A percentile compares a stretch with the other conserved stretches of the same genome.
Conservation (phyloP, 345 rosid genomes). For the Arabis hirsuta region DNA sequence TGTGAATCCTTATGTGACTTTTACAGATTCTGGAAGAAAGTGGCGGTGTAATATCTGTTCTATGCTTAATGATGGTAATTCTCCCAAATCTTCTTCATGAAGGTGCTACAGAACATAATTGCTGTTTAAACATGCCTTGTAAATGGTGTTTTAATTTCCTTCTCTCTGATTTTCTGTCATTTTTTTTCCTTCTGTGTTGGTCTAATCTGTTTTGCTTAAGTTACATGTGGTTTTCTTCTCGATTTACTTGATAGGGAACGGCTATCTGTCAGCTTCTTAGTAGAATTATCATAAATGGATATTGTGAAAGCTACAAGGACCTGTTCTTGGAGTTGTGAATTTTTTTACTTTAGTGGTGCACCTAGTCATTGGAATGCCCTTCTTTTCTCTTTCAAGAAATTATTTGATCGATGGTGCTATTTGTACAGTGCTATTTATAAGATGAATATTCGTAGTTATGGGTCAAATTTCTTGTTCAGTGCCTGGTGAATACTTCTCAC, state of each 20-base stretch:
- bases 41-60: slow-evolving; percentile 99
- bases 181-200: neutral
- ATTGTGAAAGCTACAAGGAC: slow-evolving; percentile 23
- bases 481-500: slow-evolving; percentile 91
- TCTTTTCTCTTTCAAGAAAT: slow-evolving; percentile 18
- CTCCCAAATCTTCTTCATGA: neutral
- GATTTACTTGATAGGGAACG: neutral
- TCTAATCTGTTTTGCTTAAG: slow-evolving; percentile 24
- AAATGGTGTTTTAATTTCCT: slow-evolving; percentile 1
- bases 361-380: slow-evolving; percentile 14
- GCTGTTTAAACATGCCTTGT: slow-evolving; percentile 6
- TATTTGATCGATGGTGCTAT: slow-evolving; percentile 18
- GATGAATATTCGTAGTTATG: slow-evolving; percentile 19
- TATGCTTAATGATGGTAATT: slow-evolving; percentile 89
- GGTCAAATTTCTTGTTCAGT: slow-evolving; percentile 54
- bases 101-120: slow-evolving; percentile 7
- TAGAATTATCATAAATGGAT: slow-evolving; percentile 15
- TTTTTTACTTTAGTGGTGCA: neutral
- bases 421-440: slow-evolving; percentile 4
- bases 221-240: slow-evolving; percentile 1
- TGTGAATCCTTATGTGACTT: slow-evolving; percentile 89
- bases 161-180: slow-evolving; percentile 6
- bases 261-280: neutral
- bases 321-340: slow-evolving; percentile 22
- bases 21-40: slow-evolving; percentile 96